These are phyloP conservation scores for Solanum chilense DNA, from an alignment of 257 asterid species.

Conservation along the genomic window DNA sequence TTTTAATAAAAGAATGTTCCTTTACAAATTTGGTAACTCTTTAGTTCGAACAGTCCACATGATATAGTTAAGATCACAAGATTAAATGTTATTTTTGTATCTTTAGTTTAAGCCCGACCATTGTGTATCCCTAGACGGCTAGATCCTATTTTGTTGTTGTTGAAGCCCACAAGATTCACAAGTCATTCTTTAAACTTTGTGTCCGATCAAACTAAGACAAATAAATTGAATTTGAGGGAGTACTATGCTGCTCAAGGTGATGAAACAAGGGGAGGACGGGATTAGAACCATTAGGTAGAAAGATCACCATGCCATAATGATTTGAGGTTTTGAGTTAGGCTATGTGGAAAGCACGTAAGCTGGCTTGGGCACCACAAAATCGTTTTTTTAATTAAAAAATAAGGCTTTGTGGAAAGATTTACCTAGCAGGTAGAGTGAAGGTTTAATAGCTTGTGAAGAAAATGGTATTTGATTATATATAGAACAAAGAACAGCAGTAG, in stretches of 20 bases:
- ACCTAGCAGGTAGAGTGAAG: background rate
- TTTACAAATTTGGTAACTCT: background rate
- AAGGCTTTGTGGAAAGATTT: background rate
- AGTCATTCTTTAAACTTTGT: background rate
- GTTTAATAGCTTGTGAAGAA: background rate
- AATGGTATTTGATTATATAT: slow-evolving; percentile 3
- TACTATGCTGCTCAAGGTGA: background rate
- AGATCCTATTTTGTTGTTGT: background rate
- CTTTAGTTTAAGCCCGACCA: background rate
- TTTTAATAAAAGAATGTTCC: background rate
- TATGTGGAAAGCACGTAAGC: background rate
- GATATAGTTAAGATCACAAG: background rate
- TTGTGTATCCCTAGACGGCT: background rate
- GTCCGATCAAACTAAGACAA: background rate
- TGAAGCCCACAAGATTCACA: background rate
- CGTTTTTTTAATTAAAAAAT: too few species aligned
- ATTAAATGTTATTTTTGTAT: background rate
- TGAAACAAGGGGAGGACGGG: background rate
- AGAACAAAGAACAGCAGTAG: slow-evolving; percentile 4
- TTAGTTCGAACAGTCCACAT: background rate
- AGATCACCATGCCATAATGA: background rate
- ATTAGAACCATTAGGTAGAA: background rate
- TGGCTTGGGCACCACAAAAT: background rate
- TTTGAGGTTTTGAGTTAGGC: background rate
- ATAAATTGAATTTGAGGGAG: background rate